phyloP scores from a whole-genome alignment of 2,329 filamentous ascomycete species.

The Stylonectria norvegica region DNA sequence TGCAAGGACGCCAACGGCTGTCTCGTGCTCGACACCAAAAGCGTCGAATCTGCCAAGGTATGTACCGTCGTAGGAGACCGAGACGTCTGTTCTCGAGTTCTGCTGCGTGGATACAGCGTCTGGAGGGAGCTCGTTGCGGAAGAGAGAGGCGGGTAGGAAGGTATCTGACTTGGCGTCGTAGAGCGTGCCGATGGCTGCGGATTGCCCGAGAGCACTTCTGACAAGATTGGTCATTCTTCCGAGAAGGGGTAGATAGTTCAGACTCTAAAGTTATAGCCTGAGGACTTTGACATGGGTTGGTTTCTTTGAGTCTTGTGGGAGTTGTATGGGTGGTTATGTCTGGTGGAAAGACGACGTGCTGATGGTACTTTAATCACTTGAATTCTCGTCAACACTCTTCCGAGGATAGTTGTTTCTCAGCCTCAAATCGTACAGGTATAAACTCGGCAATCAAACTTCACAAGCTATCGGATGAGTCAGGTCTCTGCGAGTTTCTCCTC shows the following conservation, averaged over 20 bases:
- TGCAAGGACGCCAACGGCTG: conserved; percentile 12
- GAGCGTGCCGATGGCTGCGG: conserved; percentile 11
- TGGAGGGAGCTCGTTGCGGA: neutral
- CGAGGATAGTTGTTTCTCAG: too few relatives aligned
- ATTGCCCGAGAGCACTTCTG: conserved; percentile 6
- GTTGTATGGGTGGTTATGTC: too few relatives aligned
- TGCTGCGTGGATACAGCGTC: neutral
- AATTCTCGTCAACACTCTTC: too few relatives aligned
- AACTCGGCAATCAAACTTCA: too few relatives aligned
- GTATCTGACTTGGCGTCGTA: conserved; percentile 13
- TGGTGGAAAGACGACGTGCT: too few relatives aligned
- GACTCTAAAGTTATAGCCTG: neutral
- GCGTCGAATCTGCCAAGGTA: conserved; percentile 1
- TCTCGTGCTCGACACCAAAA: conserved; percentile 3
- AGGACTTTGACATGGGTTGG: too few relatives aligned
- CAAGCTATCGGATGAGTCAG: too few relatives aligned
- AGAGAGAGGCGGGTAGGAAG: conserved; percentile 9
- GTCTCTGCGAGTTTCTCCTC: too few relatives aligned
- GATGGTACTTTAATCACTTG: too few relatives aligned
- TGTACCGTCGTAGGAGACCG: neutral
- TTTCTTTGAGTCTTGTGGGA: too few relatives aligned
- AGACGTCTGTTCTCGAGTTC: neutral
- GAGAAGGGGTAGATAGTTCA: neutral
- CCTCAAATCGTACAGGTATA: too few relatives aligned
- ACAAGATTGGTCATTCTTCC: conserved; percentile 3